A percentile compares a stretch with the other conserved stretches of the same genome.
These are phyloP conservation scores for Glarea lozoyensis DNA, from an alignment of 495 filamentous ascomycete genomes.

Conservation along the genomic window DNA sequence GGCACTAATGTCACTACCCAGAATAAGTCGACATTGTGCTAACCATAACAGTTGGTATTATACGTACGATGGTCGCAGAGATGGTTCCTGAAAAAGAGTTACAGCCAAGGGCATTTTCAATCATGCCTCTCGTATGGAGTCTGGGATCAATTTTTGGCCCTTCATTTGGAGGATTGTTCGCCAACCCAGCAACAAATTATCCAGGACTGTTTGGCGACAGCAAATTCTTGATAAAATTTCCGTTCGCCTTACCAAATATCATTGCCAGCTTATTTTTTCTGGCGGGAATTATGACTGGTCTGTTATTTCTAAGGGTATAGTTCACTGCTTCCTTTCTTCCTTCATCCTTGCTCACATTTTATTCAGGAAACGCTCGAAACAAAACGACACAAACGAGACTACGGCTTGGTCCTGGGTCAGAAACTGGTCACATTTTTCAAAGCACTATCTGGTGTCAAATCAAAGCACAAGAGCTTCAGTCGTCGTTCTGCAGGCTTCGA, in stretches of 20 bases:
- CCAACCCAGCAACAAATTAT: conserved; percentile 59
- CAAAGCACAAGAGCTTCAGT: conserved; percentile 7
- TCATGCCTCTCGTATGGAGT: conserved; percentile 79
- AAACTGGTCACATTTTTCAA: conserved; percentile 6
- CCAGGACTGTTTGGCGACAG: conserved; percentile 58
- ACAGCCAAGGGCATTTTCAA: conserved; percentile 71
- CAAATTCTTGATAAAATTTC: conserved; percentile 60
- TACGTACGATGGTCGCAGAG: conserved; percentile 62
- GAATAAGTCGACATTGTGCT: conserved; percentile 4
- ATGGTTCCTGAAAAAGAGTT: conserved; percentile 75
- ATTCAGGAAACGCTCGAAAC: conserved; percentile 63
- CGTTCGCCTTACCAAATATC: conserved; percentile 77
- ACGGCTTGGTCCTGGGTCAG: conserved; percentile 58
- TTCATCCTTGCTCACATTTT: conserved; percentile 7
- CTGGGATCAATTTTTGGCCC: conserved; percentile 85
- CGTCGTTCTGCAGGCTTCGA: conserved; percentile 44
- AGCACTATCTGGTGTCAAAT: conserved; percentile 7
- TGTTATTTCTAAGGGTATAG: conserved; percentile 55
- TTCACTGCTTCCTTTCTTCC: not conserved
- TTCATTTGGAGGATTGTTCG: conserved; percentile 75
- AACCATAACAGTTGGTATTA: conserved; percentile 44
- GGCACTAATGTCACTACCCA: not conserved
- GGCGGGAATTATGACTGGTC: conserved; percentile 58
- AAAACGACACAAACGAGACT: conserved; percentile 54
- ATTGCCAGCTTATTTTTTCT: conserved; percentile 63